Evolutionary conservation across 129 eudicot genomes (phyloP).

Genomic region (Silybum marianum): DNA sequence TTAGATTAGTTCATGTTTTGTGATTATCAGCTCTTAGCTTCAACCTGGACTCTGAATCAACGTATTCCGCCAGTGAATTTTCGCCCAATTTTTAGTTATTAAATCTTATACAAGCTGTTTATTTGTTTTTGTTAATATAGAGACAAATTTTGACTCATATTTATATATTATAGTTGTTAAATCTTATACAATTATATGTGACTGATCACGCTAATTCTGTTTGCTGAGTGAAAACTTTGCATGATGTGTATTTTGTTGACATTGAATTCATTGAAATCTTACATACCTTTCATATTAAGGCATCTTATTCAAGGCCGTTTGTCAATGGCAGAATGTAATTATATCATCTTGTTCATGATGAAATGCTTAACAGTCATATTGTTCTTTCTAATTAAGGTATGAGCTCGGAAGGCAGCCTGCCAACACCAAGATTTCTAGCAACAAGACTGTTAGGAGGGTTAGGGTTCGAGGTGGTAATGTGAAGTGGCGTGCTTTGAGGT

Average conservation of each 20-base stretch:
- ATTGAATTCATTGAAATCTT: not conserved
- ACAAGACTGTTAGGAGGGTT: slow-evolving; percentile 56
- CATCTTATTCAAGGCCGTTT: not conserved
- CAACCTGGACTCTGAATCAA: not conserved
- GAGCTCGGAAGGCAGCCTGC: slow-evolving; percentile 60
- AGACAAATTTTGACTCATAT: not conserved
- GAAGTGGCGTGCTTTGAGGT: slow-evolving; percentile 60
- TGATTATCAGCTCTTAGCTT: too few species aligned
- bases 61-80: not conserved
- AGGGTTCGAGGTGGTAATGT: slow-evolving; percentile 58
- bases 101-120: not conserved
- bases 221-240: not conserved
- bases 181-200: not conserved
- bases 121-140: not conserved
- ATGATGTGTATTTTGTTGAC: not conserved
- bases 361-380: not conserved
- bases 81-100: not conserved
- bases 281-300: not conserved
- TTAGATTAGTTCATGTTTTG: not conserved
- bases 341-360: not conserved
- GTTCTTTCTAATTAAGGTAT: slow-evolving; percentile 26
- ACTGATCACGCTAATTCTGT: not conserved
- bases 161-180: too few species aligned
- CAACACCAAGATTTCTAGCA: slow-evolving; percentile 49
- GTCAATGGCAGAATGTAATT: not conserved